phyloP scores from a whole-genome alignment of 352 stramenopile species.

The Pythium aphanidermatum region DNA sequence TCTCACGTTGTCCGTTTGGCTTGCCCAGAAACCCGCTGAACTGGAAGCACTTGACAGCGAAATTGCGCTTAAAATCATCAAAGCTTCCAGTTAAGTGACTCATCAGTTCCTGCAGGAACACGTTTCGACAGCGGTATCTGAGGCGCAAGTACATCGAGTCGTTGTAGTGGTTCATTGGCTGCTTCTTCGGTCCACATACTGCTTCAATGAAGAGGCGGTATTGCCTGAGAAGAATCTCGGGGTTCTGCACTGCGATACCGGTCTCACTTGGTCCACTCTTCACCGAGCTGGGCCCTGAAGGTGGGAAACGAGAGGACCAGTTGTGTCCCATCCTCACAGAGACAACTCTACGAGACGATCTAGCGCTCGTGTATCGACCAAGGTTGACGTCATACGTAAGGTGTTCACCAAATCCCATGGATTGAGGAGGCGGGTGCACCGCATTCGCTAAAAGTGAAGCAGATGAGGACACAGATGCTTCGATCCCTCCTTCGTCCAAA shows the following conservation, averaged over 20 bases:
- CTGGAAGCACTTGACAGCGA: conserved; percentile 58
- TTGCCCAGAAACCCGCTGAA: conserved; percentile 74
- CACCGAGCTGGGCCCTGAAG: background rate
- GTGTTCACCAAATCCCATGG: conserved; percentile 19
- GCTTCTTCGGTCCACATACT: conserved; percentile 47
- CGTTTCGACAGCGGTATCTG: conserved; percentile 67
- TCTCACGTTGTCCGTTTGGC: conserved; percentile 61
- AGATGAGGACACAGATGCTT: conserved; percentile 2
- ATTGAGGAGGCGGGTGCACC: conserved; percentile 14
- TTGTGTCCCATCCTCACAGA: conserved; percentile 7
- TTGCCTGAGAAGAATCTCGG: conserved; percentile 60
- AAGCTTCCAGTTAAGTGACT: conserved; percentile 71
- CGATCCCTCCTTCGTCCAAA: conserved; percentile 31
- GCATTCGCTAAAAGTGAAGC: conserved; percentile 4
- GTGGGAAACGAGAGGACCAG: conserved; percentile 25
- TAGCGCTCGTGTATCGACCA: conserved; percentile 1
- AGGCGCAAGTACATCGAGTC: conserved; percentile 64
- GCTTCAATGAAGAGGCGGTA: conserved; percentile 73
- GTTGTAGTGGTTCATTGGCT: conserved; percentile 48
- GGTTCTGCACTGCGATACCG: conserved; percentile 45
- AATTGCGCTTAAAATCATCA: conserved; percentile 71
- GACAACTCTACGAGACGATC: background rate
- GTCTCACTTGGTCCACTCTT: conserved; percentile 5
- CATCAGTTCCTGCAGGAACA: conserved; percentile 81
- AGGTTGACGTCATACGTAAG: conserved; percentile 8